Evolutionary conservation across 805 yeast species (phyloP).

Genomic region (Suhomyces prunicola): DNA sequence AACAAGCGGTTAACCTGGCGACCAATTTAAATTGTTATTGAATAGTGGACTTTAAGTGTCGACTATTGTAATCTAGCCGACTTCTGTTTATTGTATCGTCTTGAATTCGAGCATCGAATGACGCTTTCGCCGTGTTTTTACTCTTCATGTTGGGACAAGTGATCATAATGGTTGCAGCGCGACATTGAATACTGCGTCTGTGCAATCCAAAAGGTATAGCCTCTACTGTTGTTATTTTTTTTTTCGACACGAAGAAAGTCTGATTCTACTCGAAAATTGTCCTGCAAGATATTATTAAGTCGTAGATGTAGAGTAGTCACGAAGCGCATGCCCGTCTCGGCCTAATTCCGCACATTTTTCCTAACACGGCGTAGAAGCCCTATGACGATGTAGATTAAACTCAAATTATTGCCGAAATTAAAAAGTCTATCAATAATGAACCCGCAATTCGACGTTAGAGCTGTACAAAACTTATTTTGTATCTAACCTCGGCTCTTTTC

Average conservation of each 20-base stretch:
- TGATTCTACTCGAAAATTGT: not conserved
- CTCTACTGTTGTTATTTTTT: not conserved
- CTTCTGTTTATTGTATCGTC: not conserved
- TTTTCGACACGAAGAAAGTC: not conserved
- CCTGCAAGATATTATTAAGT: not conserved
- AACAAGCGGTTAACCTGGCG: not conserved
- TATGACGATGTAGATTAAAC: not conserved
- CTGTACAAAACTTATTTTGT: not conserved
- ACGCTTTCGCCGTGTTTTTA: not conserved
- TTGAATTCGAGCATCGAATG: not conserved
- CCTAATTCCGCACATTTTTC: not conserved
- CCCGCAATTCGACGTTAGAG: not conserved
- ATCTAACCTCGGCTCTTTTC: not conserved
- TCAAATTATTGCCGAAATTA: not conserved
- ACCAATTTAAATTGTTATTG: not conserved
- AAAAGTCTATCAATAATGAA: not conserved
- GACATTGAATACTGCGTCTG: not conserved
- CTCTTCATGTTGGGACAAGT: not conserved
- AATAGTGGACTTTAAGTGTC: not conserved
- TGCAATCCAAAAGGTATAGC: not conserved
- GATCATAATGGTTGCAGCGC: not conserved
- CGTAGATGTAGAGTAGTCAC: not conserved
- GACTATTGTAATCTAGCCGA: not conserved
- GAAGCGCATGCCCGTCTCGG: not conserved
- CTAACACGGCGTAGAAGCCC: not conserved